Conservation (phyloP, 345 rosid genomes). For the Lepidium africanum region DNA sequence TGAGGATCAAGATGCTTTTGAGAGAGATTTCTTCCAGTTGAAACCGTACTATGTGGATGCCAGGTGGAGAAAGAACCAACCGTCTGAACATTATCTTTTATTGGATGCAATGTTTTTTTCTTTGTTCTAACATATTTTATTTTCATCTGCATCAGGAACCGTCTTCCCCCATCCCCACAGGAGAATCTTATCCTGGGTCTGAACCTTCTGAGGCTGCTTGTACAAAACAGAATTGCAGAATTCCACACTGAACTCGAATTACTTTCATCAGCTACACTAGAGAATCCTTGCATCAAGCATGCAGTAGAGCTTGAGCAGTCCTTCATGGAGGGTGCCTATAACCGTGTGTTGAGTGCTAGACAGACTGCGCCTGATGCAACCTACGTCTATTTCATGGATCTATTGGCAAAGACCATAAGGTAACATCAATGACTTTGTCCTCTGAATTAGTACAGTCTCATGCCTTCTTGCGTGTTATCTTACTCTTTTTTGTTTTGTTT, state of each 20-base stretch:
- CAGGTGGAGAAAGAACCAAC: slow-evolving; percentile 35
- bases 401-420: slow-evolving; percentile 98
- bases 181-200: slow-evolving; percentile 88
- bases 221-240: slow-evolving; percentile 94
- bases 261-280: slow-evolving; percentile 68
- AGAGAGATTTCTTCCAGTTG: slow-evolving; percentile 93
- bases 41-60: slow-evolving; percentile 93
- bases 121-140: background rate
- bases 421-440: slow-evolving; percentile 4
- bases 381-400: slow-evolving; percentile 94
- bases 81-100: background rate
- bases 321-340: slow-evolving; percentile 97
- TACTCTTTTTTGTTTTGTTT: background rate
- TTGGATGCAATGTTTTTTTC: background rate
- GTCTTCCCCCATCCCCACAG: slow-evolving; percentile 64
- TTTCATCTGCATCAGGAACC: slow-evolving; percentile 40
- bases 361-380: slow-evolving; percentile 83
- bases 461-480: background rate
- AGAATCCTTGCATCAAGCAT: slow-evolving; percentile 84
- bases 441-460: background rate
- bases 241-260: slow-evolving; percentile 92
- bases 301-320: slow-evolving; percentile 99
- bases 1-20: slow-evolving; percentile 96
- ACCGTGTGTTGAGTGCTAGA: slow-evolving; percentile 86
- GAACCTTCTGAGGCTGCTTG: slow-evolving; percentile 87